Evolutionary conservation across 805 yeast genomes (phyloP).

Genomic region (Wickerhamiella qilinensis): DNA sequence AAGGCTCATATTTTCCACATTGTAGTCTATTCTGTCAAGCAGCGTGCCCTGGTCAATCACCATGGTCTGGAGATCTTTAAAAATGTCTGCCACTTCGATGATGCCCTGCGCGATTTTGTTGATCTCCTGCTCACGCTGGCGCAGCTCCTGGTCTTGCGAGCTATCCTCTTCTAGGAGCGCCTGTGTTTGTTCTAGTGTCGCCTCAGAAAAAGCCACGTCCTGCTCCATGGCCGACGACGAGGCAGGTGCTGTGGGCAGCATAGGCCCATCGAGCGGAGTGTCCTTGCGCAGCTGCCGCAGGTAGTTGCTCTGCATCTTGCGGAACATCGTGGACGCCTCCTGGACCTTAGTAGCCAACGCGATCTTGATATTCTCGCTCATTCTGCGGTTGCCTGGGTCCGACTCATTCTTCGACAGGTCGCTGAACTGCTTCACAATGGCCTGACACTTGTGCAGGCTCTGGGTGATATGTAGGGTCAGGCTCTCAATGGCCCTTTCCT

Average conservation of each 20-base stretch:
- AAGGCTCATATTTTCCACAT: conserved; percentile 61
- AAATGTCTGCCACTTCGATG: conserved; percentile 79
- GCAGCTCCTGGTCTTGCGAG: conserved; percentile 24
- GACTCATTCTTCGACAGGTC: conserved; percentile 23
- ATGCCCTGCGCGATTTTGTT: conserved; percentile 87
- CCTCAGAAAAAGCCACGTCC: conserved; percentile 21
- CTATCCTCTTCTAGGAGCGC: conserved; percentile 16
- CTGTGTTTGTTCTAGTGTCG: conserved; percentile 21
- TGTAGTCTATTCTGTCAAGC: conserved; percentile 86
- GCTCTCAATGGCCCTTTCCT: conserved; percentile 66
- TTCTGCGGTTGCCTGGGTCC: conserved; percentile 36
- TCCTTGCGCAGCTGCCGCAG: conserved; percentile 72
- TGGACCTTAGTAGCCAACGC: conserved; percentile 77
- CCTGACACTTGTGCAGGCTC: conserved; percentile 62
- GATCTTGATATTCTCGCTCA: conserved; percentile 68
- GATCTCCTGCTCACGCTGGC: conserved; percentile 78
- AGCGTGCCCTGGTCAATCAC: conserved; percentile 93
- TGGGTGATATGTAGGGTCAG: conserved; percentile 61
- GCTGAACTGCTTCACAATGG: conserved; percentile 52
- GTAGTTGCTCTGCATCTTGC: conserved; percentile 80
- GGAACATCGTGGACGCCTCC: conserved; percentile 54
- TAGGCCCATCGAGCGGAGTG: conserved; percentile 23
- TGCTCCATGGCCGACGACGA: conserved; percentile 19
- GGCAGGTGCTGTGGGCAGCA: conserved; percentile 16
- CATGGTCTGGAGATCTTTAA: conserved; percentile 80